Evolutionary conservation across 1,284 basidiomycete species (phyloP).

Genomic region (Ustilago loliicola): DNA sequence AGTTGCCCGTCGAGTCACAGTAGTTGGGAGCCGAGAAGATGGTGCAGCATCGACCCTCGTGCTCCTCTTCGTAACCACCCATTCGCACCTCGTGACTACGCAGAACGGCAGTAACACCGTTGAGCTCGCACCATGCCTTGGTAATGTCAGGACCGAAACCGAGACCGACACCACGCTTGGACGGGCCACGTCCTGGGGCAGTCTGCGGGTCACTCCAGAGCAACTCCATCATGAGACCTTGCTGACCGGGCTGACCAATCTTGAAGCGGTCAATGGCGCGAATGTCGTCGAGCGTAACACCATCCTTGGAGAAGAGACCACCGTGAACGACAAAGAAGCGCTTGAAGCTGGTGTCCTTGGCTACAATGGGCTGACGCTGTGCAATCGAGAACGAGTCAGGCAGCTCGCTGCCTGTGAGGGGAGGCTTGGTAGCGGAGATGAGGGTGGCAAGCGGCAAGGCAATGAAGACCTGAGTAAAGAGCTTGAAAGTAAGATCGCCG

Average conservation of each 20-base stretch:
- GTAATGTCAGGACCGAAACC: constrained; percentile 83
- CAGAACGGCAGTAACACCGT: constrained; percentile 88
- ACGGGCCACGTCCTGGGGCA: constrained; percentile 89
- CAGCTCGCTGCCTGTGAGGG: constrained; percentile 66
- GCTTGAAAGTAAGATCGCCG: constrained; percentile 66
- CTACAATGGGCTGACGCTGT: constrained; percentile 76
- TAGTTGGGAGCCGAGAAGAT: constrained; percentile 74
- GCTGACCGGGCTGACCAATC: constrained; percentile 90
- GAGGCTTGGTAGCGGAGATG: constrained; percentile 80
- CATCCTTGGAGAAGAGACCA: constrained; percentile 94
- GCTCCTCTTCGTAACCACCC: constrained; percentile 86
- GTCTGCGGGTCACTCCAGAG: constrained; percentile 89
- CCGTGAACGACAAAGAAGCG: constrained; percentile 93
- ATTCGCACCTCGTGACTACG: constrained; percentile 98
- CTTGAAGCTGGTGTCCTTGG: constrained; percentile 80
- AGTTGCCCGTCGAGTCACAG: constrained; percentile 71
- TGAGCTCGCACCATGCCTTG: constrained; percentile 84
- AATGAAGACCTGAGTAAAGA: constrained; percentile 66
- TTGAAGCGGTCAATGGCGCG: constrained; percentile 83
- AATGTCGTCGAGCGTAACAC: constrained; percentile 91
- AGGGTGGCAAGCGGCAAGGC: constrained; percentile 84
- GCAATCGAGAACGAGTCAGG: constrained; percentile 57
- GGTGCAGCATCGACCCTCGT: constrained; percentile 88
- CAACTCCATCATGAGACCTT: constrained; percentile 88
- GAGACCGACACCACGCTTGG: constrained; percentile 95